Conservation (phyloP, 805 yeast species). For the Metschnikowia picachoensis region DNA sequence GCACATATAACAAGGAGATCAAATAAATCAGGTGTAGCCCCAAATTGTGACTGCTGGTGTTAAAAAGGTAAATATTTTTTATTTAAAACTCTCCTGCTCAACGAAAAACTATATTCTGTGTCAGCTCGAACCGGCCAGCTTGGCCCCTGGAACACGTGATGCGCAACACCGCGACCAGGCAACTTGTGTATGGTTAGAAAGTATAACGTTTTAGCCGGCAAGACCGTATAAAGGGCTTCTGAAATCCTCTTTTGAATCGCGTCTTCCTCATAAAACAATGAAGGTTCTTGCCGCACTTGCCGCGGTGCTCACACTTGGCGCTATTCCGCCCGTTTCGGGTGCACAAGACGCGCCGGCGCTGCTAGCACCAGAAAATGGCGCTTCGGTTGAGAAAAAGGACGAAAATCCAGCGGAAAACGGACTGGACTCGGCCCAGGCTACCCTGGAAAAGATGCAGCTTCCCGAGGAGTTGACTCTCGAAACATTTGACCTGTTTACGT, state of each 20-base stretch:
- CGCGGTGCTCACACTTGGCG: conserved; percentile 1
- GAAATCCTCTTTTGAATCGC: no score
- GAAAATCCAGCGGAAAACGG: background rate
- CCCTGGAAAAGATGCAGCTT: conserved; percentile 15
- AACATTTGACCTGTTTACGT: conserved; percentile 48
- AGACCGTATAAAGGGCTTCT: background rate
- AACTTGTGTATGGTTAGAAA: background rate
- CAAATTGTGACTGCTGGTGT: no score
- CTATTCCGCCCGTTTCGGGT: background rate
- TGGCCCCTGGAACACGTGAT: background rate
- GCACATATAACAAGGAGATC: no score
- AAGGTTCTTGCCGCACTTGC: background rate
- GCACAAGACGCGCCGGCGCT: background rate
- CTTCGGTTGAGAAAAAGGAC: background rate
- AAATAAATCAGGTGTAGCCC: no score
- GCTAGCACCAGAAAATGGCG: background rate
- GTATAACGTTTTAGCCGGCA: background rate
- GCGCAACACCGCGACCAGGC: background rate
- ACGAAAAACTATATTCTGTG: no score
- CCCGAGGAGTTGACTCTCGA: conserved; percentile 52
- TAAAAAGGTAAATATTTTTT: no score
- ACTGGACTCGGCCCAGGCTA: conserved; percentile 5
- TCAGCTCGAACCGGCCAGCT: no score
- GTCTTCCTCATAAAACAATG: background rate
- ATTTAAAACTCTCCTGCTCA: no score